Evolutionary conservation across 495 filamentous ascomycete genomes (phyloP).

Genomic region (Aspergillus conjunctus): DNA sequence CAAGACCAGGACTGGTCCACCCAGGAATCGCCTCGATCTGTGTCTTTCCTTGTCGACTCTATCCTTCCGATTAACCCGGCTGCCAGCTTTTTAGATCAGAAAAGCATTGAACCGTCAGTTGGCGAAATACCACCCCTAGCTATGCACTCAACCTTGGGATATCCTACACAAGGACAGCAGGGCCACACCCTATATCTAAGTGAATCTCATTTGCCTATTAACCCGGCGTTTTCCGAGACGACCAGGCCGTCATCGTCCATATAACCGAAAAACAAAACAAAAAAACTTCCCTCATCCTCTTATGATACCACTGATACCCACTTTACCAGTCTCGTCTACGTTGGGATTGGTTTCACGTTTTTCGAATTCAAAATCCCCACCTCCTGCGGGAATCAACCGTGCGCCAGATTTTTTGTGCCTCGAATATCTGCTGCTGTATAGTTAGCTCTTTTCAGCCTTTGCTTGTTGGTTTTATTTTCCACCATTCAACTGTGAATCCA

Average conservation of each 20-base stretch:
- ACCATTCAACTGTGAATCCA: conserved; percentile 10
- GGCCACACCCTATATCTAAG: conserved; percentile 26
- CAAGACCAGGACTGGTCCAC: conserved; percentile 18
- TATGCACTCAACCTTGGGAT: conserved; percentile 23
- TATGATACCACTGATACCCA: background rate
- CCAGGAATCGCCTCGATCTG: conserved; percentile 17
- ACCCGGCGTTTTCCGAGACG: conserved; percentile 34
- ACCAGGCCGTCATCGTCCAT: conserved; percentile 11
- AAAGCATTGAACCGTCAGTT: conserved; percentile 7
- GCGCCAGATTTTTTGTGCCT: conserved; percentile 23
- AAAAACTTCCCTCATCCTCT: background rate
- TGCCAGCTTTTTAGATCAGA: conserved; percentile 18
- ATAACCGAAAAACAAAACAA: conserved; percentile 15
- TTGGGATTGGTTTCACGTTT: background rate
- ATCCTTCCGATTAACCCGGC: conserved; percentile 40
- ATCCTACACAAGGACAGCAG: conserved; percentile 21
- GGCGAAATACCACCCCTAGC: conserved; percentile 17
- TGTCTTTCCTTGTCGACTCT: conserved; percentile 28
- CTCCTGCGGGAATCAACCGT: background rate
- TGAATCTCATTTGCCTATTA: conserved; percentile 42
- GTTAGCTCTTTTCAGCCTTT: conserved; percentile 17
- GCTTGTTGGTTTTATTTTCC: conserved; percentile 11
- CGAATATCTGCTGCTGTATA: conserved; percentile 22
- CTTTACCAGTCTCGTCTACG: too few relatives aligned
- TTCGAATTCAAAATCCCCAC: background rate